A percentile compares a stretch with the other conserved stretches of the same genome.
Evolutionary conservation across 768 basidiomycete species (phyloP).

Genomic region (Nidula microcarpa): DNA sequence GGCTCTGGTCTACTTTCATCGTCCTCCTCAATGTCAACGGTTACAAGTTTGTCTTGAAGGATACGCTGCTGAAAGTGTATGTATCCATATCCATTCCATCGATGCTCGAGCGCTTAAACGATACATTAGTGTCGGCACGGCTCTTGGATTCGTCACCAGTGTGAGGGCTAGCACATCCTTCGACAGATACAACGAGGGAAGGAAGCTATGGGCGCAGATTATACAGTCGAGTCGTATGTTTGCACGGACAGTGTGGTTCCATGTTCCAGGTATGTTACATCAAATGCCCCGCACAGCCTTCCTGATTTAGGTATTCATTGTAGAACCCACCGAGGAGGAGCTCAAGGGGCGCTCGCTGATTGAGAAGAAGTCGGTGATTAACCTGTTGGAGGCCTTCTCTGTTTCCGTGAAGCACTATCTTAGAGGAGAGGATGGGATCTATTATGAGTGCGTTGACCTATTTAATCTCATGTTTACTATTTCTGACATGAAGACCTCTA

Average conservation of each 20-base stretch:
- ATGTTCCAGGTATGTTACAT: neutral
- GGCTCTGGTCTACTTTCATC: conserved; percentile 41
- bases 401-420: conserved; percentile 55
- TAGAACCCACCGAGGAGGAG: conserved; percentile 1
- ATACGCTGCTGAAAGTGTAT: conserved; percentile 50
- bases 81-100: conserved; percentile 10
- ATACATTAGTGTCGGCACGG: conserved; percentile 29
- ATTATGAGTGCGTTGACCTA: conserved; percentile 13
- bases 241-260: conserved; percentile 29
- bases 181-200: conserved; percentile 53
- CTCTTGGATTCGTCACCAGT: conserved; percentile 52
- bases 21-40: conserved; percentile 33
- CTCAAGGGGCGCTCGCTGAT: conserved; percentile 35
- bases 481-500: neutral
- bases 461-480: neutral
- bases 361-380: conserved; percentile 53
- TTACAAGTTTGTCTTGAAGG: conserved; percentile 29
- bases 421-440: conserved; percentile 30
- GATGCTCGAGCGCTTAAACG: neutral
- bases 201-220: conserved; percentile 49
- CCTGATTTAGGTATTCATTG: neutral
- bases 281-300: neutral
- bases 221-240: conserved; percentile 38
- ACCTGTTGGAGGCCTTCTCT: conserved; percentile 45
- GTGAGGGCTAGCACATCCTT: conserved; percentile 51